Evolutionary conservation across 441 rosid genomes (phyloP).

Genomic region (Euphorbia corollata): DNA sequence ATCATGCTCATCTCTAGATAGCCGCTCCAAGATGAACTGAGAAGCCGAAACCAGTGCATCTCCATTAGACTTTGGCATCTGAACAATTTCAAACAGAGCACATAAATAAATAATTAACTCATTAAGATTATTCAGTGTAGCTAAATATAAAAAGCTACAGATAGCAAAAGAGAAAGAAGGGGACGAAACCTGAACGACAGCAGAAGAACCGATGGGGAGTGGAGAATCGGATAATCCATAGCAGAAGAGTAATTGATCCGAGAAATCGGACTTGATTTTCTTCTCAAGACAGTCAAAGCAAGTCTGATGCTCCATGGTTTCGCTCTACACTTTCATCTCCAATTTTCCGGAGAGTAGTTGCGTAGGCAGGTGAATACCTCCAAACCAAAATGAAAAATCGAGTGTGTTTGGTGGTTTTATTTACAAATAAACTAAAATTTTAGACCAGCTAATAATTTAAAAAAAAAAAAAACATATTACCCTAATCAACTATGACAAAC

Average conservation of each 20-base stretch:
- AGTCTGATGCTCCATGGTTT: neutral
- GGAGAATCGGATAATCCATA: conserved; percentile 62
- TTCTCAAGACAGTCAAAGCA: conserved; percentile 74
- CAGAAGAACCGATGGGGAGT: conserved; percentile 67
- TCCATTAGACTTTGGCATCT: conserved; percentile 39
- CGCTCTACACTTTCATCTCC: conserved; percentile 2
- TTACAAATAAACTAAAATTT: too few relatives aligned
- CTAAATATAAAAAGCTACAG: neutral
- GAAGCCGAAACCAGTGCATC: conserved; percentile 35
- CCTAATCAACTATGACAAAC: too few relatives aligned
- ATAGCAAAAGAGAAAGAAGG: neutral
- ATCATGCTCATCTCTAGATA: conserved; percentile 29
- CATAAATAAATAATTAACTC: conserved; percentile 6
- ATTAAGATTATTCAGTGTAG: neutral
- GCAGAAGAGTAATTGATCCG: conserved; percentile 47
- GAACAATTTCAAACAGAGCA: conserved; percentile 26
- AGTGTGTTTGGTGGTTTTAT: too few relatives aligned
- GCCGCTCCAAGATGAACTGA: conserved; percentile 50
- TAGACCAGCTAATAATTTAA: too few relatives aligned
- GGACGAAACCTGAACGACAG: conserved; percentile 53
- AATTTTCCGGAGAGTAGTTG: neutral
- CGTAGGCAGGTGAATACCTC: neutral
- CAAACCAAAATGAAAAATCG: too few relatives aligned
- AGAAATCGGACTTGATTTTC: conserved; percentile 61
- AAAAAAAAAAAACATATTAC: too few relatives aligned